Conservation (phyloP, 2,329 filamentous ascomycete species). For the Ascochyta clinopodiicola region DNA sequence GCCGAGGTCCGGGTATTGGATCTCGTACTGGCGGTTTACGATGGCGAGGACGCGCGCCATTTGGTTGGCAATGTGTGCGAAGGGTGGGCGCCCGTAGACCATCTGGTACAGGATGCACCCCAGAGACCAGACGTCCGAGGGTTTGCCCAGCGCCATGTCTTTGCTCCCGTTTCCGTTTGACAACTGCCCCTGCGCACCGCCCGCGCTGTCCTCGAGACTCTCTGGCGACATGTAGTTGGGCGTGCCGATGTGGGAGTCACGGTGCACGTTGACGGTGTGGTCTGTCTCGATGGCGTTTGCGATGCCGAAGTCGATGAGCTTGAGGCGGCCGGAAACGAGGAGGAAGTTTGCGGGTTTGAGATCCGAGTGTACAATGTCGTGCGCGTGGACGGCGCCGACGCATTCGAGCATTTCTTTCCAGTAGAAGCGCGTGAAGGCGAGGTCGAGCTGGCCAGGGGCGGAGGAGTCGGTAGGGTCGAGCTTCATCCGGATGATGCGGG, state of each 20-base stretch:
- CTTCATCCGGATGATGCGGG: constrained; percentile 79
- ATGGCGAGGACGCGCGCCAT: constrained; percentile 88
- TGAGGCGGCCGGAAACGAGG: constrained; percentile 85
- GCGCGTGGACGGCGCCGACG: constrained; percentile 83
- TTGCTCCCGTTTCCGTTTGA: constrained; percentile 58
- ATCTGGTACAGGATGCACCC: constrained; percentile 98
- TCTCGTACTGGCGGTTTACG: constrained; percentile 75
- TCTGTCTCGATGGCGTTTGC: constrained; percentile 96
- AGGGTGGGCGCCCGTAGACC: constrained; percentile 95
- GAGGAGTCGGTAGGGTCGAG: constrained; percentile 61
- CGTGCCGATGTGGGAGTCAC: constrained; percentile 92
- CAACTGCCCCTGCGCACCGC: constrained; percentile 54
- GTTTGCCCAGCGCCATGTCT: constrained; percentile 94
- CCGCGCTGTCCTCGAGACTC: constrained; percentile 86
- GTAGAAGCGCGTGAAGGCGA: constrained; percentile 93
- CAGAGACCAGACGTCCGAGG: constrained; percentile 93
- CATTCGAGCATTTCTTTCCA: constrained; percentile 99
- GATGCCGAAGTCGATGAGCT: constrained; percentile 98
- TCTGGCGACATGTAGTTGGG: constrained; percentile 99
- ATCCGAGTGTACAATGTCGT: constrained; percentile 95
- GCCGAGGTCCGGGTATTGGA: constrained; percentile 74
- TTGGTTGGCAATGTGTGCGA: constrained; percentile 87
- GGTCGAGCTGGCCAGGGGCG: constrained; percentile 68
- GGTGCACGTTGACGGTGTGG: constrained; percentile 95
- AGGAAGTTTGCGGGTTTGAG: constrained; percentile 98